A percentile compares a stretch with the other conserved stretches of the same genome.
phyloP scores from a whole-genome alignment of 257 asterid species.

The Thymus quinquecostatus region DNA sequence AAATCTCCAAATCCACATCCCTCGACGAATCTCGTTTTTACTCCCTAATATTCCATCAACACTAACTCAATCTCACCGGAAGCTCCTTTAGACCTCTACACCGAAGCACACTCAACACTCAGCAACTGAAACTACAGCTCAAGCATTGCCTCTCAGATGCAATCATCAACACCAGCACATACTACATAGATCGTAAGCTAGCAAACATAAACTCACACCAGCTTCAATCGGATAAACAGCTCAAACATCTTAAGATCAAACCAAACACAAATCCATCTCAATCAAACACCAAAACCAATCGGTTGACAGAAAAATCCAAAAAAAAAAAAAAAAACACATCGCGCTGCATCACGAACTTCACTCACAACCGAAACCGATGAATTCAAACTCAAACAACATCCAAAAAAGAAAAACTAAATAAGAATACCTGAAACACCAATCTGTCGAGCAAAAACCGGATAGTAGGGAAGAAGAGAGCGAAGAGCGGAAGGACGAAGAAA shows the following conservation, averaged over 20 bases:
- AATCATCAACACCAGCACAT: not conserved
- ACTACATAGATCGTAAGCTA: slow-evolving; percentile 18
- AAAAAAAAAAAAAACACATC: slow-evolving; percentile 18
- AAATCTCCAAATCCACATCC: not conserved
- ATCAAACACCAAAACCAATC: slow-evolving; percentile 21
- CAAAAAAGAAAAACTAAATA: not conserved
- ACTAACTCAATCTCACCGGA: not conserved
- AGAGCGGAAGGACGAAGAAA: slow-evolving; percentile 69
- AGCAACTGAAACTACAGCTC: slow-evolving; percentile 2
- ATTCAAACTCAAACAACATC: not conserved
- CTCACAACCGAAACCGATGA: slow-evolving; percentile 17
- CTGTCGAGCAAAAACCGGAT: slow-evolving; percentile 87
- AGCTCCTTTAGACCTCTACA: slow-evolving; percentile 7
- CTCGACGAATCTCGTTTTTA: not conserved
- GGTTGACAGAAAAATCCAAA: slow-evolving; percentile 19
- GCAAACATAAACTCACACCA: slow-evolving; percentile 25
- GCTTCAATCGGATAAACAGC: slow-evolving; percentile 18
- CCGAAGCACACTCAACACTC: slow-evolving; percentile 17
- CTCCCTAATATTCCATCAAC: slow-evolving; percentile 16
- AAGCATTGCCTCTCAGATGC: not conserved
- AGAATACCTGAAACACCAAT: slow-evolving; percentile 79
- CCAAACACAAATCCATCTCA: slow-evolving; percentile 9
- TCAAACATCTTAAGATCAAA: slow-evolving; percentile 22
- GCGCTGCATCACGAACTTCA: not conserved
- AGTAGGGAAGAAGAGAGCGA: slow-evolving; percentile 75